These are phyloP conservation scores for Neopestalotiopsis rosae DNA, from an alignment of 2,329 filamentous ascomycete genomes.

Conservation along the genomic window DNA sequence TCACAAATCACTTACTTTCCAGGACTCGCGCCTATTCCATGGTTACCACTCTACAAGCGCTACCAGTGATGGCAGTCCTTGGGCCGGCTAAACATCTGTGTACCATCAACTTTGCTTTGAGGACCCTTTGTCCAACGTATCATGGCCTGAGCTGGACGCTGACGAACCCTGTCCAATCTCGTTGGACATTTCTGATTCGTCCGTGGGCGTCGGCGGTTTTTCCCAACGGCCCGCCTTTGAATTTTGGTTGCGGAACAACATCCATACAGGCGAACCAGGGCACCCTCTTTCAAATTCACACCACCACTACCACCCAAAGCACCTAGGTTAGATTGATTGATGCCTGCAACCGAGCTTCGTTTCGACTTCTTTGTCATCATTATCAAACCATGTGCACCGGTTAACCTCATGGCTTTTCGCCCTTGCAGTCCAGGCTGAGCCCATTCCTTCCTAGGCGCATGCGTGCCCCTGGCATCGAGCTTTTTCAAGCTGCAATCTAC, in stretches of 20 bases:
- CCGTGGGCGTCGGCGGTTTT: slow-evolving; percentile 12
- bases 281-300: background rate
- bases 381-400: background rate
- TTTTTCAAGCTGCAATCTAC: too few species aligned
- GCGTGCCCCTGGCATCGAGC: background rate
- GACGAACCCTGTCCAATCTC: slow-evolving; percentile 4
- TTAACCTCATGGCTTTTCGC: background rate
- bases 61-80: background rate
- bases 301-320: background rate
- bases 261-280: background rate
- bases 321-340: background rate
- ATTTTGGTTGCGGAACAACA: slow-evolving; percentile 7
- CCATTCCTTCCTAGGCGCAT: background rate
- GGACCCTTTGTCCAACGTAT: background rate
- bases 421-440: background rate
- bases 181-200: slow-evolving; percentile 8
- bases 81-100: background rate
- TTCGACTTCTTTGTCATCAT: slow-evolving; percentile 11
- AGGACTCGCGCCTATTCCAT: background rate
- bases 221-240: slow-evolving; percentile 11
- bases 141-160: background rate
- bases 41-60: background rate
- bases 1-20: background rate
- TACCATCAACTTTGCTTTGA: background rate
- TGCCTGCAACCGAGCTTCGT: slow-evolving; percentile 2